phyloP scores from a whole-genome alignment of 2,329 filamentous ascomycete genomes.

The Alternaria infectoria region DNA sequence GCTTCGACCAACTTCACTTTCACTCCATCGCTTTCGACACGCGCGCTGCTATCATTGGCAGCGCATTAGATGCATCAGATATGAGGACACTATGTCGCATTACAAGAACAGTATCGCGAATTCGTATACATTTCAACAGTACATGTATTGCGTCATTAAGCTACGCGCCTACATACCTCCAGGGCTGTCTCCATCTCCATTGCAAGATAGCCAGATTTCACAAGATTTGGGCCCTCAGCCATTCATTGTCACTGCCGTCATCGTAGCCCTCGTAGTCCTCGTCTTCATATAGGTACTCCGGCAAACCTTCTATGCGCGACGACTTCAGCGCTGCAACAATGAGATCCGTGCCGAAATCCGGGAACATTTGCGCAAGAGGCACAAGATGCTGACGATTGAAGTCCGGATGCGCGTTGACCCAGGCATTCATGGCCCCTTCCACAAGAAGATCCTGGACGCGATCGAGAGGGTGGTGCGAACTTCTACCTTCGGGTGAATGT shows the following conservation, averaged over 20 bases:
- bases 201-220: background rate
- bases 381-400: background rate
- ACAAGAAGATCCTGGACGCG: background rate
- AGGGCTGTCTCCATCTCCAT: background rate
- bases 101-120: background rate
- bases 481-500: background rate
- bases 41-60: background rate
- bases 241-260: background rate
- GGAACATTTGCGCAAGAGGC: background rate
- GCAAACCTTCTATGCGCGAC: background rate
- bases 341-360: background rate
- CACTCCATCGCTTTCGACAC: background rate
- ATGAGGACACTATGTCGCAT: background rate
- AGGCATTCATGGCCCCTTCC: background rate
- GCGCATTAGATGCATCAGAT: too few relatives aligned
- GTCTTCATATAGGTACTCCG: background rate
- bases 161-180: background rate
- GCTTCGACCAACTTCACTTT: conserved; percentile 30
- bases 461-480: background rate
- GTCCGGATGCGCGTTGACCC: background rate
- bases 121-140: background rate
- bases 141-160: background rate
- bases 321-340: background rate
- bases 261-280: background rate
- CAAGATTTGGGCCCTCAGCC: background rate